Conservation (phyloP, 2,329 filamentous ascomycete species). For the Arthrobotrys iridis region DNA sequence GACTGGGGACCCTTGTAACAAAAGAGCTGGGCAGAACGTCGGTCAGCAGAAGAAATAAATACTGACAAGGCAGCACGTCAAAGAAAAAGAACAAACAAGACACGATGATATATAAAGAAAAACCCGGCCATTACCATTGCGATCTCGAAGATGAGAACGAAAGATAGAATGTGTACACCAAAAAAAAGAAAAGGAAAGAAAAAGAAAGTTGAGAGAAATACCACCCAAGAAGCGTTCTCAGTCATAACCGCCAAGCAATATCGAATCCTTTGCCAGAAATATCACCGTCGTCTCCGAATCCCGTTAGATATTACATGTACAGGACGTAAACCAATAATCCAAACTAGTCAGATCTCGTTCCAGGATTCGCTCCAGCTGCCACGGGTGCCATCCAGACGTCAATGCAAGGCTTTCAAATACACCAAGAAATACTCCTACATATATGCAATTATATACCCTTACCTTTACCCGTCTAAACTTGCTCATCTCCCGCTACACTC, state of each 20-base stretch:
- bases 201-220: background rate
- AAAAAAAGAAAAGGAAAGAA: slow-evolving; percentile 8
- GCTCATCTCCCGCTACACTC: slow-evolving; percentile 64
- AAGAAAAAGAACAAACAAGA: background rate
- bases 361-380: too few relatives aligned
- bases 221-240: background rate
- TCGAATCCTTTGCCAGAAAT: background rate
- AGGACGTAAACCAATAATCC: background rate
- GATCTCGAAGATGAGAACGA: background rate
- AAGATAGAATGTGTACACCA: background rate
- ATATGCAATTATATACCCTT: background rate
- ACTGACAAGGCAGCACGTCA: background rate
- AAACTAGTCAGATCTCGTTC: too few relatives aligned
- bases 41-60: background rate
- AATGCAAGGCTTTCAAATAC: background rate
- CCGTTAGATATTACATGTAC: background rate
- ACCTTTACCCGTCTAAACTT: slow-evolving; percentile 56
- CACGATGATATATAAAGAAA: slow-evolving; percentile 14
- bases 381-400: background rate
- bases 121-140: slow-evolving; percentile 15
- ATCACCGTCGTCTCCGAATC: slow-evolving; percentile 7
- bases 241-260: background rate
- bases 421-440: slow-evolving; percentile 7
- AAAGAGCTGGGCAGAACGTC: background rate
- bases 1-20: background rate